Evolutionary conservation across 208 protist species (phyloP).

Genomic region (Wallacemonas sp.): DNA sequence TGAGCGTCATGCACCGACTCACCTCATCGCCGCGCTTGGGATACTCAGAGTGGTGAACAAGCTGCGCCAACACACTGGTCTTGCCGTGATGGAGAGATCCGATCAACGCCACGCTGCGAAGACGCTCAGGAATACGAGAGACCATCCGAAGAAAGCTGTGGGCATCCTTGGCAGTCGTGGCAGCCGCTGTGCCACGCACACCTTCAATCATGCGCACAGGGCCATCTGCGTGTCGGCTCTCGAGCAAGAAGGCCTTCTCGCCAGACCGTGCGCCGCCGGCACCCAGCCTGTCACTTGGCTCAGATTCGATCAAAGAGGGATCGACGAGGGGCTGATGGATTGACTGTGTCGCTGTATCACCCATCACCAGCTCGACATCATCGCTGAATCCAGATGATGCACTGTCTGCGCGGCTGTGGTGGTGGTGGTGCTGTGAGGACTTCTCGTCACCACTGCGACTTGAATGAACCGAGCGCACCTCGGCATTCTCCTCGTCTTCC

Average conservation of each 20-base stretch:
- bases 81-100: constrained; percentile 98
- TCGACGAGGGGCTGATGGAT: constrained; percentile 70
- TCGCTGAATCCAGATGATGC: constrained; percentile 57
- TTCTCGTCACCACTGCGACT: not conserved
- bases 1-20: constrained; percentile 63
- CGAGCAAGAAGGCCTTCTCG: constrained; percentile 37
- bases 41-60: constrained; percentile 43
- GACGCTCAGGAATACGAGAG: constrained; percentile 59
- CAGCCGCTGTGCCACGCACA: not conserved
- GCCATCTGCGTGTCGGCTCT: constrained; percentile 25
- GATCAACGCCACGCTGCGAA: constrained; percentile 95
- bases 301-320: constrained; percentile 17
- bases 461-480: constrained; percentile 28
- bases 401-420: constrained; percentile 12
- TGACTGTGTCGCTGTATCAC: constrained; percentile 63
- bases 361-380: constrained; percentile 82
- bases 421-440: not conserved
- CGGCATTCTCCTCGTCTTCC: constrained; percentile 24
- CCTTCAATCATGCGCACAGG: constrained; percentile 7
- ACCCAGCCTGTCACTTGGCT: not conserved
- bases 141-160: constrained; percentile 51
- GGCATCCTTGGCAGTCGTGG: not conserved
- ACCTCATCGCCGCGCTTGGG: constrained; percentile 60
- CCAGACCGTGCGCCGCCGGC: not conserved
- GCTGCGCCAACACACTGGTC: constrained; percentile 93